Evolutionary conservation across 2,329 filamentous ascomycete species (phyloP), one percentile per base, ranked within the genome.

Genomic region (Coniella lustricola): DNA sequence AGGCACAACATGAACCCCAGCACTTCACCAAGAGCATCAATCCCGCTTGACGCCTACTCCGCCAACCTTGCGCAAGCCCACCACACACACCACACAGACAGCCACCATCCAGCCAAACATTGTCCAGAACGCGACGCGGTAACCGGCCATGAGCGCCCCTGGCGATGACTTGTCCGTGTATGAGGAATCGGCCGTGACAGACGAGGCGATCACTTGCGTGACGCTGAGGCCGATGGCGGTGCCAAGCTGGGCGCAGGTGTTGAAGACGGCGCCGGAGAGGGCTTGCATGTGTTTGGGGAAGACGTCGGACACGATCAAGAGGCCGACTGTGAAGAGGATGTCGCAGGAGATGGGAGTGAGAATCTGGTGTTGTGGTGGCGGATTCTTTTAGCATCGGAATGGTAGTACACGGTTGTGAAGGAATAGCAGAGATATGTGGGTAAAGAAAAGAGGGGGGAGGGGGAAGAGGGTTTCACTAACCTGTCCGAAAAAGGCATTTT

Each of bases 261-360:
- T 81, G 60, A 82, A 83, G 0, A 84, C 78, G 0, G 76, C 78
- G 0, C 79, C 81, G 0, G 77, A 79, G 0, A 84, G 63, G 0
- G 75, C 75, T 49, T 83, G 79, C 1, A 70, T 79, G 8, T 76
- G 63, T n/a, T 71, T 65, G 0, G 76, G 73, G 52, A 82, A 82
- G 3, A 67, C 70, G 13, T 76, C 72, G 0, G 71, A 70, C 7
- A 82, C 71, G 3, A 81, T 62, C 17, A 82, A 67, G 18, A 75
- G 64, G 0, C 71, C 75, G 2, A 82, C 70, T 0, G 75, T 81
- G 57, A 79, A 81, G 7, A 82, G 63, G 0, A 77, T 67, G 40
- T 76, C 71, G 16, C 53, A 60, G 9, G 63, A 67, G 3, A 75
- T 56, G 0, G 72, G 73, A 14, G 62, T 58, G 16, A 75, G 59